phyloP scores from a whole-genome alignment of 805 yeast genomes.

The Sporopachydermia lactativora region DNA sequence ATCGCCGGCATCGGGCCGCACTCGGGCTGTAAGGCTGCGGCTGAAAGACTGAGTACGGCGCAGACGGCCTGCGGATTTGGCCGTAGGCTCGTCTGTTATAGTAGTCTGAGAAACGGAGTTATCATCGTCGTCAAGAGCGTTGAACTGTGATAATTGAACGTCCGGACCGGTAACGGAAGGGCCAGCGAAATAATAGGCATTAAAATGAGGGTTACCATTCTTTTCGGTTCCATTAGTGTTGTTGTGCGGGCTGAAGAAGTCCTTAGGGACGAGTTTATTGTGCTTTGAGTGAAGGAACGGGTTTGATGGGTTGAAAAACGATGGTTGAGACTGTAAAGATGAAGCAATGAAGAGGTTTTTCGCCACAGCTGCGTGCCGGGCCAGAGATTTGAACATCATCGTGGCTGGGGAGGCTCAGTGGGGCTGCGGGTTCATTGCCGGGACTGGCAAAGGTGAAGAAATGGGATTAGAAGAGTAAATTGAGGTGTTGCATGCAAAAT shows the following conservation, averaged over 20 bases:
- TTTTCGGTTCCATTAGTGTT: conserved; percentile 3
- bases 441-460: too few relatives aligned
- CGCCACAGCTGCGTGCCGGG: conserved; percentile 24
- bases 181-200: conserved; percentile 3
- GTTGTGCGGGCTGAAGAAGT: conserved; percentile 6
- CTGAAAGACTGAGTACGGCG: too few relatives aligned
- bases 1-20: too few relatives aligned
- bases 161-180: not conserved
- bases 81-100: too few relatives aligned
- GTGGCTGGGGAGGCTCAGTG: too few relatives aligned
- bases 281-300: conserved; percentile 17
- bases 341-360: conserved; percentile 22
- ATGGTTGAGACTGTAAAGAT: conserved; percentile 18
- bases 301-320: conserved; percentile 25
- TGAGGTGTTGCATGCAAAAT: too few relatives aligned
- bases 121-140: not conserved
- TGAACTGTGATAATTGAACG: not conserved
- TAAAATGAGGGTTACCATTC: conserved; percentile 3
- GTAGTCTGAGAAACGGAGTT: not conserved
- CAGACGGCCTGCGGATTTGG: too few relatives aligned
- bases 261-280: conserved; percentile 22
- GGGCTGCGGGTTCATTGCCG: too few relatives aligned
- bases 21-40: too few relatives aligned
- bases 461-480: too few relatives aligned
- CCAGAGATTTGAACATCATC: conserved; percentile 24